Percentiles rank a stretch among this genome's conserved stretches.
phyloP scores from a whole-genome alignment of 2,329 filamentous ascomycete genomes.

The Stagonosporopsis cucurbitacearum region DNA sequence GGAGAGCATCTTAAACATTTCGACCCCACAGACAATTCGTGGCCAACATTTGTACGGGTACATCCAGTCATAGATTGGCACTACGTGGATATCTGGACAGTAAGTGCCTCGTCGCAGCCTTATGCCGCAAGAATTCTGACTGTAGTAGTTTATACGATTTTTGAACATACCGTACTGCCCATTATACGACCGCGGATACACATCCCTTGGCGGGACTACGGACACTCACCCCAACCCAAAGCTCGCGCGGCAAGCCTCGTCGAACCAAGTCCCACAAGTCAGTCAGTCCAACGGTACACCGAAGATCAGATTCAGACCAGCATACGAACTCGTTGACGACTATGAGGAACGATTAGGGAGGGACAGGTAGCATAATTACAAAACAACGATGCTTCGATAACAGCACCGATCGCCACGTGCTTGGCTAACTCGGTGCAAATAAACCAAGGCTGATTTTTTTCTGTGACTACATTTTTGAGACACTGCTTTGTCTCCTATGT shows the following conservation, averaged over 20 bases:
- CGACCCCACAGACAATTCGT: conserved; percentile 84
- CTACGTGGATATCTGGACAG: conserved; percentile 92
- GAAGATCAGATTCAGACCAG: conserved; percentile 45
- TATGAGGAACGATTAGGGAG: conserved; percentile 50
- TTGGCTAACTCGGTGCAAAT: not conserved
- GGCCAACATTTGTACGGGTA: conserved; percentile 91
- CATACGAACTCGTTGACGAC: conserved; percentile 51
- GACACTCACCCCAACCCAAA: conserved; percentile 91
- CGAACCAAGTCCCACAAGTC: conserved; percentile 24
- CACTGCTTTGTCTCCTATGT: not conserved
- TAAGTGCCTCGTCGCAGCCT: conserved; percentile 57
- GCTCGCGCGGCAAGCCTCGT: conserved; percentile 39
- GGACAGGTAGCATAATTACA: conserved; percentile 27
- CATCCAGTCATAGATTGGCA: conserved; percentile 98
- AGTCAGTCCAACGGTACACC: conserved; percentile 22
- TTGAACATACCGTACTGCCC: conserved; percentile 82
- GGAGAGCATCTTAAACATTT: conserved; percentile 80
- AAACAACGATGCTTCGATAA: not conserved
- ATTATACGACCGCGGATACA: conserved; percentile 89
- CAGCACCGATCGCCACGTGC: not conserved
- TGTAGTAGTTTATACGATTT: conserved; percentile 73
- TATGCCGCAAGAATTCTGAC: not conserved
- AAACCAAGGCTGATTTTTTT: not conserved
- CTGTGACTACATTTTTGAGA: not conserved
- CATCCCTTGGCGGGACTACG: conserved; percentile 85